Evolutionary conservation across 176 grass and related monocot genomes (phyloP), one percentile per base, ranked within the genome.

Genomic region (Alloteropsis semialata): DNA sequence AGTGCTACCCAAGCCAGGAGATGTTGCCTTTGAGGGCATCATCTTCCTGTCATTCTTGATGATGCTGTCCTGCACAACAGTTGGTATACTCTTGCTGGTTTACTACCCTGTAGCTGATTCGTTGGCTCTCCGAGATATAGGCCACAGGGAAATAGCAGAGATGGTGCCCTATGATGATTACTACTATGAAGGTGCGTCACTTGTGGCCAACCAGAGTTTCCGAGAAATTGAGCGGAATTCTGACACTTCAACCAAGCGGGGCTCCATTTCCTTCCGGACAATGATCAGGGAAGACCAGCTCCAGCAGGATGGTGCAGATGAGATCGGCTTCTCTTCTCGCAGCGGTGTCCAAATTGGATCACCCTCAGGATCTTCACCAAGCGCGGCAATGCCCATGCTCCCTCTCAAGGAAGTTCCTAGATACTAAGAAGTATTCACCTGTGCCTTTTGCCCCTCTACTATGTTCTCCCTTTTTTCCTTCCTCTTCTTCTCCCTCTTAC

Each of bases 161-260:
- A 81, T 94, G 82, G 65, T 89, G 65, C 96, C 96, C 58, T 98
- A 93, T 82, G 96, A 98, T 72, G 96, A 98, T 69, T 98, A 97
- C 77, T 97, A 95, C 56, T 90, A 91, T 53, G 96, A 97, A 32
- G 82, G 82, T 30, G 62, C 79, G 0, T 95, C 93, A 61, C 91
- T 96, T 29, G 74, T 96, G 76, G 82, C 82, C 43, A 96, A 96
- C 75, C 93, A 93, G 69, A 91, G 87, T 61, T 84, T 87, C 45
- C 85, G 75, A 58, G 97, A 90, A 71, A 69, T 90, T 27, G 88
- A 89, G 48, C 87, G 93, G 39, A 93, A 93, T 80, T 90, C 87
- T 22, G 91, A 92, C 55, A 90, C 93, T 51, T 90, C 93, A 70
- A 83, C 91, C 32, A 94, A 96, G 81, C 82, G 74, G 48, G 83